phyloP scores from a whole-genome alignment of 2,329 filamentous ascomycete genomes.

The Helotiales sp. region DNA sequence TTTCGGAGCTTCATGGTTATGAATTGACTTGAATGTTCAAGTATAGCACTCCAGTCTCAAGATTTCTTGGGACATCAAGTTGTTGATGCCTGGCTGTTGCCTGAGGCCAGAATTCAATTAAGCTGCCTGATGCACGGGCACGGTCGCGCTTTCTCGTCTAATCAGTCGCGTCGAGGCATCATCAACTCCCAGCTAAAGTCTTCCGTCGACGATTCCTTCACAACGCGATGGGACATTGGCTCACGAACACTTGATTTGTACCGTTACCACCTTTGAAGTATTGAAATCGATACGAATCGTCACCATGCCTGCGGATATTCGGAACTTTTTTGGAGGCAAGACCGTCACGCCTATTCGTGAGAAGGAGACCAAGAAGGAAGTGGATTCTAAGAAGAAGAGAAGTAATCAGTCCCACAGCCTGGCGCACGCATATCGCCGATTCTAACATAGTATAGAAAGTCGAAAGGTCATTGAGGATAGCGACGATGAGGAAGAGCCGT shows the following conservation, averaged over 20 bases:
- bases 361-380: constrained; percentile 45
- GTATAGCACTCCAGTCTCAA: constrained; percentile 16
- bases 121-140: neutral
- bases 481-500: constrained; percentile 73
- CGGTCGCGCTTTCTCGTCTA: constrained; percentile 26
- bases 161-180: constrained; percentile 34
- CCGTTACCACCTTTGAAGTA: neutral
- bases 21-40: constrained; percentile 13
- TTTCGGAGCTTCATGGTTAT: constrained; percentile 39
- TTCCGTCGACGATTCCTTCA: neutral
- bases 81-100: constrained; percentile 6
- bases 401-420: constrained; percentile 33
- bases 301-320: constrained; percentile 83
- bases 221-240: neutral
- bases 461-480: constrained; percentile 82
- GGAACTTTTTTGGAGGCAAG: constrained; percentile 87
- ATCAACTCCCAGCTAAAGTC: neutral
- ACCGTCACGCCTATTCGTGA: constrained; percentile 58
- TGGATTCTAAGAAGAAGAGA: constrained; percentile 42
- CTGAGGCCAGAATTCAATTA: constrained; percentile 21
- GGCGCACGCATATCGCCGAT: neutral
- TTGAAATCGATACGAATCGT: neutral
- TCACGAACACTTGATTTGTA: neutral
- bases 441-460: constrained; percentile 46
- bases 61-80: constrained; percentile 9